A percentile compares a stretch with the other conserved stretches of the same genome.
These are phyloP conservation scores for Pichia nanzhaoensis DNA, from an alignment of 805 yeast genomes.

Conservation along the genomic window DNA sequence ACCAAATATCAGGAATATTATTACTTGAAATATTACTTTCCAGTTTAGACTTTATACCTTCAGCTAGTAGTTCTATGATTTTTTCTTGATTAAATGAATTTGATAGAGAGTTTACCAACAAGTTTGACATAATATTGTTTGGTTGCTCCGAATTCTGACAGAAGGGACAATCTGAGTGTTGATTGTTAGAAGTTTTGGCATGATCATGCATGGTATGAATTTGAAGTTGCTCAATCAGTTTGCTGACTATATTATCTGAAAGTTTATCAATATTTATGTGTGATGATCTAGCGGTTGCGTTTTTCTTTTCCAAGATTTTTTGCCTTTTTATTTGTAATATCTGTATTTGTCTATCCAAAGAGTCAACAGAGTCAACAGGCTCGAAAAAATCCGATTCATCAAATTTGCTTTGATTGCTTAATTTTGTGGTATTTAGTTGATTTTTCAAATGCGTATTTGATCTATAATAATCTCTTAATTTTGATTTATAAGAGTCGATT, in stretches of 20 bases:
- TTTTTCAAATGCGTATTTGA: slow-evolving; percentile 10
- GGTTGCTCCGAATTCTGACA: slow-evolving; percentile 6
- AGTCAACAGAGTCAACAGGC: not conserved
- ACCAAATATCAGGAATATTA: slow-evolving; percentile 8
- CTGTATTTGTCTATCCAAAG: slow-evolving; percentile 10
- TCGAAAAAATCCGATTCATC: not conserved
- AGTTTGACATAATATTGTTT: not conserved
- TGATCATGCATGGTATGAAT: slow-evolving; percentile 1
- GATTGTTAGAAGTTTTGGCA: not conserved
- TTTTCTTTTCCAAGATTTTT: slow-evolving; percentile 3
- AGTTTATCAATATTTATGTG: slow-evolving; percentile 1
- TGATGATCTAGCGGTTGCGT: not conserved
- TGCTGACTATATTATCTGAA: slow-evolving; percentile 7
- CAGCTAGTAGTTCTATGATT: slow-evolving; percentile 7
- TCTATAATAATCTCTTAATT: slow-evolving; percentile 12
- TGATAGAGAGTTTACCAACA: not conserved
- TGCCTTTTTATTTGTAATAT: slow-evolving; percentile 8
- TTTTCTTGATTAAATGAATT: slow-evolving; percentile 1
- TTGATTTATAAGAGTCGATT: slow-evolving; percentile 12
- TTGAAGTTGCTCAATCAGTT: slow-evolving; percentile 3
- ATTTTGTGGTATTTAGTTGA: not conserved
- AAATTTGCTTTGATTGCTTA: not conserved
- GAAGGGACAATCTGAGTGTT: slow-evolving; percentile 9
- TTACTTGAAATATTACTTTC: not conserved
- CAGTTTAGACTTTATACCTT: slow-evolving; percentile 7